These are phyloP conservation scores for Avena insularis DNA, from an alignment of 176 grass and related monocot genomes.

Conservation along the genomic window DNA sequence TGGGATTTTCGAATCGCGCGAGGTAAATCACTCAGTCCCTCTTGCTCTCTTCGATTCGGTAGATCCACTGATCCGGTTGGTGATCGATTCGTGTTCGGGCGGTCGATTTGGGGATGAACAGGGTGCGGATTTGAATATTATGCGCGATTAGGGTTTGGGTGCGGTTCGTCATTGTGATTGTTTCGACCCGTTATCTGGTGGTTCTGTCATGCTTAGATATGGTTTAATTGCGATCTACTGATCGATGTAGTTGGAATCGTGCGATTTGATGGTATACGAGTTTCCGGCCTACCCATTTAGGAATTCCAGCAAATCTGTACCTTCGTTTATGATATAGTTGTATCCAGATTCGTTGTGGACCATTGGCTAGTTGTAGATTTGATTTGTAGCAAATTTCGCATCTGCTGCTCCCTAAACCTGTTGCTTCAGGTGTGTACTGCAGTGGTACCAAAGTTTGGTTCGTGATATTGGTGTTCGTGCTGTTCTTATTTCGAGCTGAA, in stretches of 20 bases:
- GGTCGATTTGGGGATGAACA: too few relatives aligned
- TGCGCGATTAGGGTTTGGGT: conserved; percentile 33
- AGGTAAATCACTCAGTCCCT: conserved; percentile 22
- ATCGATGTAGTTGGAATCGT: background rate
- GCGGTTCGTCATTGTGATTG: background rate
- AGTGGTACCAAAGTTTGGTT: background rate
- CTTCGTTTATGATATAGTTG: background rate
- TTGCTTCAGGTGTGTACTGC: background rate
- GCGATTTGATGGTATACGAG: background rate
- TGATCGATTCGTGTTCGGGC: background rate
- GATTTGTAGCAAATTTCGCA: background rate
- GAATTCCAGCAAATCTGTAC: background rate
- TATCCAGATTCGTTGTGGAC: background rate
- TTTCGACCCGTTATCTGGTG: background rate
- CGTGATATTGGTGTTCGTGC: background rate
- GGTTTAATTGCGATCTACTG: background rate
- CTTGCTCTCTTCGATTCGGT: background rate
- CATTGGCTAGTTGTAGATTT: background rate
- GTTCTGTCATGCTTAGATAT: background rate
- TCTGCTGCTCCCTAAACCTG: background rate
- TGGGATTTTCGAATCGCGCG: conserved; percentile 10
- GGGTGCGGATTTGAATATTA: background rate
- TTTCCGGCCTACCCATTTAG: background rate
- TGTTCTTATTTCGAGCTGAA: background rate
- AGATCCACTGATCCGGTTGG: background rate